Evolutionary conservation across 2,329 filamentous ascomycete genomes (phyloP), one percentile per base, ranked within the genome.

Genomic region (Conoideocrella luteorostrata): DNA sequence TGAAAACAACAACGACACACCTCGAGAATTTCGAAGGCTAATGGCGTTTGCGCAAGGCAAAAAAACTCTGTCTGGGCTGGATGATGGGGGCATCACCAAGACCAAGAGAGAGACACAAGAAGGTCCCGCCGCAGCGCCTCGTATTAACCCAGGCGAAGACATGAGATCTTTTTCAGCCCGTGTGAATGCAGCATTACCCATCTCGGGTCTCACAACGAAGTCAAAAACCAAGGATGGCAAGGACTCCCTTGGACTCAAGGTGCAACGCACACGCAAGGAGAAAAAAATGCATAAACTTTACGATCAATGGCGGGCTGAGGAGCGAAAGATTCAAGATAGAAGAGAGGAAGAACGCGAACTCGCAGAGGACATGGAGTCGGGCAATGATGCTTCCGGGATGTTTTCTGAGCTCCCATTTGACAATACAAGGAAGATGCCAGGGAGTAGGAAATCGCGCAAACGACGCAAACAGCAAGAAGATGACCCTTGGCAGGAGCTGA

Each of bases 21-120:
- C 93, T 0, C 85, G 88, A 52, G 88, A 86, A 2, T 98, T 98
- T 64, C 79, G 80, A 49, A 82, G 89, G 11, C 68, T 97, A 49
- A 93, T 97, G 86, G 80, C 86, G 26, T 78, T 82, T 52, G 77
- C 83, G 32, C 65, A 70, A 13, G 63, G 78, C n/a, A 82, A 80
- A 57, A 77, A 72, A 47, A 63, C 74, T 9, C 73, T 74, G 5
- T 77, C 74, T 9, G 82, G 84, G 6, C 70, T 94, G 7, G 84
- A 95, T 58, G 78, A 93, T 50, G 86, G 86, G n/a, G 57, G 56
- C 1, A 37, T 56, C 40, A 4, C 39, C 40, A n/a, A 58, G 51
- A 35, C 41, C 46, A 37, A 48, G 11, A 29, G 42, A 30, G 54
- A 58, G 29, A 47, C 45, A 20, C 44, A 48, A 9, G 45, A 52